phyloP scores from a whole-genome alignment of 345 rosid species.

The Barbarea vulgaris region DNA sequence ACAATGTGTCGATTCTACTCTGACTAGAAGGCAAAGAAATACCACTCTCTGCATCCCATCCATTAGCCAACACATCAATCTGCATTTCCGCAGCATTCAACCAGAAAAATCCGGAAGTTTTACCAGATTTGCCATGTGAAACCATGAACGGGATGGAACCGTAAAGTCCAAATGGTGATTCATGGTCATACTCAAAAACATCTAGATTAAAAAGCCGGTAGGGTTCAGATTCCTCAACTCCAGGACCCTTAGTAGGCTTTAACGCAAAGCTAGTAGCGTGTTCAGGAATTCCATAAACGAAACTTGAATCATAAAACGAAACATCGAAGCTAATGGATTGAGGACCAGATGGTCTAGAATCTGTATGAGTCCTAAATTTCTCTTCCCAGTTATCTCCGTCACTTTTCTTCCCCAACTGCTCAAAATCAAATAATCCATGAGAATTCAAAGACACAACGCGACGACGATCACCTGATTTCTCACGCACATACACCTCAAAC shows the following conservation, averaged over 20 bases:
- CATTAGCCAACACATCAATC: slow-evolving; percentile 87
- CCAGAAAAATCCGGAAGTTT: slow-evolving; percentile 90
- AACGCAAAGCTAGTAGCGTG: slow-evolving; percentile 87
- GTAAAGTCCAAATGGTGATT: slow-evolving; percentile 94
- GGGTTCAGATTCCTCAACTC: slow-evolving; percentile 85
- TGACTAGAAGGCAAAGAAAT: slow-evolving; percentile 61
- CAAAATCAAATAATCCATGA: slow-evolving; percentile 85
- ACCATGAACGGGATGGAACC: slow-evolving; percentile 96
- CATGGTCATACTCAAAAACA: slow-evolving; percentile 86
- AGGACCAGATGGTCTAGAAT: slow-evolving; percentile 82
- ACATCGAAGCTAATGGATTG: slow-evolving; percentile 96
- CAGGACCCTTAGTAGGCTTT: slow-evolving; percentile 89
- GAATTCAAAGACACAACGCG: slow-evolving; percentile 78
- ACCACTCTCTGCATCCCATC: slow-evolving; percentile 87
- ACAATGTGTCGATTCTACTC: slow-evolving; percentile 74
- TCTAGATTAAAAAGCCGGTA: slow-evolving; percentile 88
- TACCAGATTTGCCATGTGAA: slow-evolving; percentile 76
- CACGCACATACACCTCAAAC: slow-evolving; percentile 77
- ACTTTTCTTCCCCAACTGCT: slow-evolving; percentile 66
- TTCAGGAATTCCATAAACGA: slow-evolving; percentile 90
- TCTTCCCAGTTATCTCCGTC: slow-evolving; percentile 94
- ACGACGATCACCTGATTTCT: slow-evolving; percentile 53
- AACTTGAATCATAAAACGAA: slow-evolving; percentile 81
- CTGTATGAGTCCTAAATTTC: slow-evolving; percentile 76
- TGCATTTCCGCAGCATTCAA: slow-evolving; percentile 99